These are phyloP conservation scores for Oryza punctata DNA, from an alignment of 176 grass and related monocot genomes.

Conservation along the genomic window DNA sequence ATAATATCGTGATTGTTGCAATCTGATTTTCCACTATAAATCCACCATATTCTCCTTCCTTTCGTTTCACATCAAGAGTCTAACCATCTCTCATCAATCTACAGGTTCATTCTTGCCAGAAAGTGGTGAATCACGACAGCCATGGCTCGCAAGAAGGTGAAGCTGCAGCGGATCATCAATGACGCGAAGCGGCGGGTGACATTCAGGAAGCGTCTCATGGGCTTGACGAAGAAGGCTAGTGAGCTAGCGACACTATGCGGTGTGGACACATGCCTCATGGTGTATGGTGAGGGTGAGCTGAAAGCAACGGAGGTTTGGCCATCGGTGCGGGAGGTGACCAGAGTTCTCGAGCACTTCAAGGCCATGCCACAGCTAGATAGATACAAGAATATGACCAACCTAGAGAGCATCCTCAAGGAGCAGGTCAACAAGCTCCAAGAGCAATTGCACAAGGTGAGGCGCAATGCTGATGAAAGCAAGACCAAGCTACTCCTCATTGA, in stretches of 20 bases:
- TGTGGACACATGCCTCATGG: no score
- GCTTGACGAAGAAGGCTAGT: conserved; percentile 52
- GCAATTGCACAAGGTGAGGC: conserved; percentile 34
- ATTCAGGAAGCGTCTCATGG: conserved; percentile 41
- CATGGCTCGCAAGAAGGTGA: conserved; percentile 51
- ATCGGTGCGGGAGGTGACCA: background rate
- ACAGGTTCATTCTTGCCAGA: background rate
- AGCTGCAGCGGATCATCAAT: conserved; percentile 33
- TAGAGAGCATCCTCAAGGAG: conserved; percentile 37
- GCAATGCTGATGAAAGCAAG: conserved; percentile 30
- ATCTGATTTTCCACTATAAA: background rate
- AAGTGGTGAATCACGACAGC: background rate
- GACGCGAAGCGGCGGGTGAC: conserved; percentile 30
- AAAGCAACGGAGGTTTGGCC: conserved; percentile 41
- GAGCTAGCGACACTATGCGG: conserved; percentile 47
- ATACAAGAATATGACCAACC: conserved; percentile 50
- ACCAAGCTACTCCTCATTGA: conserved; percentile 32
- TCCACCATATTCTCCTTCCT: background rate
- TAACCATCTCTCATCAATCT: background rate
- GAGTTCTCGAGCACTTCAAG: conserved; percentile 26
- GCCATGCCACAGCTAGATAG: conserved; percentile 18
- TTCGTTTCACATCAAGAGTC: background rate
- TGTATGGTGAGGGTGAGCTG: conserved; percentile 24
- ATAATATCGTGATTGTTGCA: background rate
- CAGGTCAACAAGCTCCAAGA: conserved; percentile 32